Evolutionary conservation across 257 asterid genomes (phyloP).

Genomic region (Gentiana macrophylla): DNA sequence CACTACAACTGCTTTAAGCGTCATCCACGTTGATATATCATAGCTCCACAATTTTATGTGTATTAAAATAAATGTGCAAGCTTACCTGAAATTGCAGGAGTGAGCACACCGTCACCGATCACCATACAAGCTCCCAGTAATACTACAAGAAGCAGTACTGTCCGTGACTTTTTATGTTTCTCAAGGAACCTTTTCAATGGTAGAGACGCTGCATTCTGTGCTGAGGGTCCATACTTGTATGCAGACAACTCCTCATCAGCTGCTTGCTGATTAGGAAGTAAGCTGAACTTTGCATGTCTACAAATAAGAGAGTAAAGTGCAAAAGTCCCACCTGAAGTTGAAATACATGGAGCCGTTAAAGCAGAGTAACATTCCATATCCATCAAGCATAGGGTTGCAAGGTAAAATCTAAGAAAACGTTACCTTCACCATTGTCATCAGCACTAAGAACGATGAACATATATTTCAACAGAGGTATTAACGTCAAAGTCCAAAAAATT

Average conservation of each 20-base stretch:
- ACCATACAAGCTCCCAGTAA: conserved; percentile 55
- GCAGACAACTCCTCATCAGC: conserved; percentile 94
- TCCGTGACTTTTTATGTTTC: conserved; percentile 62
- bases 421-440: conserved; percentile 98
- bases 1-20: too few relatives aligned
- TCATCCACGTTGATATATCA: too few relatives aligned
- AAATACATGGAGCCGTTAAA: conserved; percentile 18
- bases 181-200: conserved; percentile 69
- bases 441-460: conserved; percentile 50
- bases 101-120: conserved; percentile 49
- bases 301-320: conserved; percentile 93
- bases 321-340: conserved; percentile 77
- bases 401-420: conserved; percentile 3
- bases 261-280: conserved; percentile 98
- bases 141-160: conserved; percentile 67
- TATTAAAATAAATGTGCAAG: background rate
- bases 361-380: conserved; percentile 1
- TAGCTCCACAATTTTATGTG: too few relatives aligned
- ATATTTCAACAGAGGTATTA: conserved; percentile 92
- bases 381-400: background rate
- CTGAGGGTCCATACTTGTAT: conserved; percentile 60
- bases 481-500: conserved; percentile 88
- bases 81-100: conserved; percentile 65
- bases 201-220: conserved; percentile 44
- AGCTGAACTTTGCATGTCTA: conserved; percentile 85